These are phyloP conservation scores for Catunica adiposa DNA, from an alignment of 2,329 filamentous ascomycete species.

Conservation along the genomic window DNA sequence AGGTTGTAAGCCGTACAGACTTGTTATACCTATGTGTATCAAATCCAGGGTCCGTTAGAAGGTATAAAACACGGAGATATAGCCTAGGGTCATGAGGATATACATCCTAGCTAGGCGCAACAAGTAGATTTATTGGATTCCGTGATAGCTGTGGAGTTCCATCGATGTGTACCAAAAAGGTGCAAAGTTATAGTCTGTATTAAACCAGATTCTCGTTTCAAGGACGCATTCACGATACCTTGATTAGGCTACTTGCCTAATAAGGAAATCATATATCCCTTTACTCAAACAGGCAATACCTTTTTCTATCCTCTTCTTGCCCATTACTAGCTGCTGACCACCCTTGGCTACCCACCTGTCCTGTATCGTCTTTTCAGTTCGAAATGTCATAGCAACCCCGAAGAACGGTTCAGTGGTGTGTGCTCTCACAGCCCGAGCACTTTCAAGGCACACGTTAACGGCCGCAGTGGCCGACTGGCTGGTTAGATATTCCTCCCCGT, in stretches of 20 bases:
- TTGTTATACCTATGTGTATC: not conserved
- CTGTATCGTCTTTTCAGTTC: not conserved
- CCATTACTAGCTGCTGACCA: too few relatives aligned
- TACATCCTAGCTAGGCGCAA: not conserved
- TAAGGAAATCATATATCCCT: not conserved
- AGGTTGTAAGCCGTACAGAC: not conserved
- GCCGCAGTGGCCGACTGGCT: too few relatives aligned
- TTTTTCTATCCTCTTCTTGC: not conserved
- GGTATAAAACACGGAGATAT: conserved; percentile 6
- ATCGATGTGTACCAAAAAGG: conserved; percentile 2
- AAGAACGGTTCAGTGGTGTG: not conserved
- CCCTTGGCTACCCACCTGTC: too few relatives aligned
- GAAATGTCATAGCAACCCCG: not conserved
- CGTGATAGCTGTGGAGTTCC: not conserved
- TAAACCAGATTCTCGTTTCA: not conserved
- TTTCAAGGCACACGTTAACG: too few relatives aligned
- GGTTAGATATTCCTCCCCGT: too few relatives aligned
- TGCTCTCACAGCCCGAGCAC: not conserved
- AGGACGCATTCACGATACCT: not conserved
- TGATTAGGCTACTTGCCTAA: not conserved
- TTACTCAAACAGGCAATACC: not conserved
- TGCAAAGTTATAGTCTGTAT: not conserved
- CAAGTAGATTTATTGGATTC: not conserved
- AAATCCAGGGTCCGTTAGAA: not conserved
- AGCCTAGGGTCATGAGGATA: not conserved